Base-by-base conservation (phyloP, 2,329 filamentous ascomycete species). In the Cadophora sp. region DNA sequence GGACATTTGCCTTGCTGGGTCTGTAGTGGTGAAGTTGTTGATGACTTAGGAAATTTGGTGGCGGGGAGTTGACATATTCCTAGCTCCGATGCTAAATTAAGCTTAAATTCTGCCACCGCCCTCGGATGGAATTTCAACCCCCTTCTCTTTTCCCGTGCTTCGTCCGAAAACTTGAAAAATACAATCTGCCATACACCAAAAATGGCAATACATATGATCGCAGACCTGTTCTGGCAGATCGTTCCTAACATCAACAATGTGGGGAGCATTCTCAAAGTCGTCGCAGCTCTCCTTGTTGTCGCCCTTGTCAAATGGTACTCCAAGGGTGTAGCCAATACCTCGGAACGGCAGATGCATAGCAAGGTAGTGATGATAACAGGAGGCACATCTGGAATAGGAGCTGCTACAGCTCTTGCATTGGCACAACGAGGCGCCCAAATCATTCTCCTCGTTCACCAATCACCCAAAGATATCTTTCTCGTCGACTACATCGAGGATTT, bases 281-380 rank as follows among this genome's bases (percentile, higher is more conserved):
- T 82, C 74, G 80, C 82, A 4, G 76, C 85, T 24, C 73, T 89
- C 65, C 86, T 85, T 72, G 71, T 82, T n/a, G 72, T 83, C 33
- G 83, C 84, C 70, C 66, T 87, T 9, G 70, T 91, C 30, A 98
- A 97, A 83, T 83, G 84, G 75, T 97, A 91, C 81, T 91, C 90
- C 75, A 87, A 88, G 71, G 96, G 96, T 72, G 86, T 89, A 14
- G 82, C 80, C 72, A 97, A 96, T 79, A 81, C 80, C 50, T 86
- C 92, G 30, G 94, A 97, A 77, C 87, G 93, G 67, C 85, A 91
- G 64, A 94, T 99, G 89, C 94, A 97, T 79, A 94, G 93, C 58
- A 96, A 96, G 77, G 93, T 99, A 59, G 85, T 97, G 53, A 90
- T 99, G 84, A 87, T 99, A 62, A 99, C 96, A 20, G 90, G 96